phyloP scores from a whole-genome alignment of 805 yeast species.

The Danielia oregonensis region DNA sequence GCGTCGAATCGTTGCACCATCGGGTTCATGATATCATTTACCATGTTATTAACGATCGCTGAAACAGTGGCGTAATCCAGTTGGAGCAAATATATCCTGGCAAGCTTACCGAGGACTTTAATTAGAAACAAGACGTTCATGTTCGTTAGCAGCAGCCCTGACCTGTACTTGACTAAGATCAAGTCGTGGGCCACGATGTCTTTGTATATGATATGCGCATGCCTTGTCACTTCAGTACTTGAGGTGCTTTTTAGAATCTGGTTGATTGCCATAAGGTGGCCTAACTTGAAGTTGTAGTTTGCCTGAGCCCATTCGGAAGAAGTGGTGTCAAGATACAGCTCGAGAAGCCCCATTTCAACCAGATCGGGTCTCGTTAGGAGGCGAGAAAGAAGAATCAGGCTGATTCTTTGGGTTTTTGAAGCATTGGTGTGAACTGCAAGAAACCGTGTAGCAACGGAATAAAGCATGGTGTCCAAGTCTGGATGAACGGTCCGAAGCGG shows the following conservation, averaged over 20 bases:
- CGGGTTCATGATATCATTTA: slow-evolving; percentile 30
- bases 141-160: slow-evolving; percentile 6
- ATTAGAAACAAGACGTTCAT: slow-evolving; percentile 25
- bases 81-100: slow-evolving; percentile 18
- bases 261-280: slow-evolving; percentile 40
- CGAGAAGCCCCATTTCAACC: slow-evolving; percentile 15
- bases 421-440: slow-evolving; percentile 34
- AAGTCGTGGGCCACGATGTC: slow-evolving; percentile 7
- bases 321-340: slow-evolving; percentile 11
- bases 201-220: slow-evolving; percentile 3
- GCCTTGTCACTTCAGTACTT: slow-evolving; percentile 2
- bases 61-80: slow-evolving; percentile 42
- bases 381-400: slow-evolving; percentile 50
- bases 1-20: slow-evolving; percentile 48
- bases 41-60: slow-evolving; percentile 44
- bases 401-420: slow-evolving; percentile 57
- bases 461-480: slow-evolving; percentile 32
- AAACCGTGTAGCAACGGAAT: slow-evolving; percentile 26
- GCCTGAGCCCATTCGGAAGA: slow-evolving; percentile 16
- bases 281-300: slow-evolving; percentile 20
- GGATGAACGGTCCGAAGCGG: slow-evolving; percentile 40
- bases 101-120: slow-evolving; percentile 36
- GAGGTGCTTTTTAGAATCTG: slow-evolving; percentile 29
- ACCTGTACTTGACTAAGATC: slow-evolving; percentile 1
- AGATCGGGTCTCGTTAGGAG: slow-evolving; percentile 51